Conservation (phyloP, 192 early-diverging fungal genomes). For the Coemansia sp. region DNA sequence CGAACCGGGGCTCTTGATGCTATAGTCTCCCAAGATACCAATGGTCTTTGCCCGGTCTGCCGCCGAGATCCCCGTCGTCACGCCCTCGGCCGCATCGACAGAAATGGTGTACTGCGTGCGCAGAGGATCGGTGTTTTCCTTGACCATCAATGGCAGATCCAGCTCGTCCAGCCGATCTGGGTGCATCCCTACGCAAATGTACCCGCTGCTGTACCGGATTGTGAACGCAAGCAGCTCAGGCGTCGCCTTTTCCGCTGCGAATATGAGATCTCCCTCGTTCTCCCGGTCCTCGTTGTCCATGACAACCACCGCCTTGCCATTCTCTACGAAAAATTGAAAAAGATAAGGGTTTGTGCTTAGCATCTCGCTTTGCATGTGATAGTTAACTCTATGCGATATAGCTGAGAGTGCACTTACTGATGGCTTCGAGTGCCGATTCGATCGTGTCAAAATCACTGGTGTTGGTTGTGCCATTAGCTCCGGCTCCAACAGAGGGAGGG, state of each 20-base stretch:
- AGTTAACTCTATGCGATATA: too few relatives aligned
- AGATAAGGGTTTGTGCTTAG: background rate
- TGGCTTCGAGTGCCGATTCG: constrained; percentile 38
- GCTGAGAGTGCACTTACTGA: constrained; percentile 29
- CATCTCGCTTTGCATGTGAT: background rate
- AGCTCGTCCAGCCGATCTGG: constrained; percentile 80
- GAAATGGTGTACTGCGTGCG: constrained; percentile 95
- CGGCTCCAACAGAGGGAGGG: background rate
- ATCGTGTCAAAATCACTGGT: constrained; percentile 29
- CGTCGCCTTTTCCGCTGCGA: constrained; percentile 92
- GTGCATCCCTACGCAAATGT: constrained; percentile 88
- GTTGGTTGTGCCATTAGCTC: background rate
- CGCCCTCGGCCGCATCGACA: constrained; percentile 79
- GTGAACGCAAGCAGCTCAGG: constrained; percentile 94
- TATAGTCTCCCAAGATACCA: constrained; percentile 72
- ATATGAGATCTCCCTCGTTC: constrained; percentile 99
- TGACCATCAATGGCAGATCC: constrained; percentile 92
- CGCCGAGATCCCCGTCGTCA: constrained; percentile 97
- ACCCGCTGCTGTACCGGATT: constrained; percentile 92
- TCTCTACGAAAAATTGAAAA: constrained; percentile 41
- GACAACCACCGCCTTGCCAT: constrained; percentile 85
- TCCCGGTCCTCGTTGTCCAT: constrained; percentile 99
- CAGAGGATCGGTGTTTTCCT: constrained; percentile 84
- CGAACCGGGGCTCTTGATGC: constrained; percentile 60
- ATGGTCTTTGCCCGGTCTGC: constrained; percentile 84